A percentile compares a stretch with the other conserved stretches of the same genome.
Evolutionary conservation across 441 rosid genomes (phyloP).

Genomic region (Kokia cookei): DNA sequence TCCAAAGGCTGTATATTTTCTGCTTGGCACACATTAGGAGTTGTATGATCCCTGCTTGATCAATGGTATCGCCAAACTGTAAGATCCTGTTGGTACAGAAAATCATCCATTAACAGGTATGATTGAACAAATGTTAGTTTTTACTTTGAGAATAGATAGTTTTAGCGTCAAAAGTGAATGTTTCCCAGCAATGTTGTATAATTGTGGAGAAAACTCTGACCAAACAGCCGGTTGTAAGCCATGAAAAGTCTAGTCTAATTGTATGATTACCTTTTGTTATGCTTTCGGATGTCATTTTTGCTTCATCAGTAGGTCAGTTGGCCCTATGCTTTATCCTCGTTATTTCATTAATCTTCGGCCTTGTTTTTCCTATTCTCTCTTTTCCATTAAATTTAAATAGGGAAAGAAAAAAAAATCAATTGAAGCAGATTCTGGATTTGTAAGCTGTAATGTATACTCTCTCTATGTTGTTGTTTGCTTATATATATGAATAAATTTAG

Average conservation of each 20-base stretch:
- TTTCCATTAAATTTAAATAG: neutral
- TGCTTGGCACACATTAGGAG: conserved; percentile 5
- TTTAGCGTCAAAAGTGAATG: neutral
- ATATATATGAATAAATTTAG: neutral
- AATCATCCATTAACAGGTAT: neutral
- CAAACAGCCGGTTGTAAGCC: conserved; percentile 1
- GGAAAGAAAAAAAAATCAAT: neutral
- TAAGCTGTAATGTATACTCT: neutral
- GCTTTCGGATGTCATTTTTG: neutral
- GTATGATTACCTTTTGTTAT: neutral
- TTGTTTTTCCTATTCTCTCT: neutral
- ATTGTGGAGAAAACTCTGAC: conserved; percentile 12
- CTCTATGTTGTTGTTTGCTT: neutral
- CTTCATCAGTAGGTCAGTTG: neutral
- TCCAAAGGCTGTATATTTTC: conserved; percentile 17
- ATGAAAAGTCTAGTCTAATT: neutral
- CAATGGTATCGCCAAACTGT: neutral
- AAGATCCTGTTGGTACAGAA: neutral
- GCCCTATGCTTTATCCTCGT: neutral
- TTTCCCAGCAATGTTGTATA: conserved; percentile 15
- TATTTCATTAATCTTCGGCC: neutral
- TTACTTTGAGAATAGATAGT: conserved; percentile 10
- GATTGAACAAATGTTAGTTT: neutral
- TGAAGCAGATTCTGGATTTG: neutral
- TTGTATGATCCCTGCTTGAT: neutral